Evolutionary conservation across 176 grass and related monocot species (phyloP).

Genomic region (Musa itinerans): DNA sequence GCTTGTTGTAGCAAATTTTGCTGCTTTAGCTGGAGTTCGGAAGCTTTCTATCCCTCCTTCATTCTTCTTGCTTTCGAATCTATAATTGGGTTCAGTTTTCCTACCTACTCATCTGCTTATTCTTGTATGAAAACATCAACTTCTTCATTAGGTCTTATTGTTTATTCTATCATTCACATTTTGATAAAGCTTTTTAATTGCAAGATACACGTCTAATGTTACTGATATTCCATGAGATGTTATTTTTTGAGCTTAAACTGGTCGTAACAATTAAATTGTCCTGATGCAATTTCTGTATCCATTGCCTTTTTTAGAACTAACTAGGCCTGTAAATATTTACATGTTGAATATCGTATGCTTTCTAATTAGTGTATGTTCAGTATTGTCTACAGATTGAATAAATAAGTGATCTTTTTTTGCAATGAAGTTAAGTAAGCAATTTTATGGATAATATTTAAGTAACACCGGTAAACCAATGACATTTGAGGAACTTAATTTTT

Average conservation of each 20-base stretch:
- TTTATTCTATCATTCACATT: neutral
- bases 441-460: too few species aligned
- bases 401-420: too few species aligned
- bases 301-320: neutral
- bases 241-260: neutral
- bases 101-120: too few species aligned
- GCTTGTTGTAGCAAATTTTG: neutral
- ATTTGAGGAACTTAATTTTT: too few species aligned
- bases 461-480: too few species aligned
- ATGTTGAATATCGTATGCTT: neutral
- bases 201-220: too few species aligned
- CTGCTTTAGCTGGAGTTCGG: neutral
- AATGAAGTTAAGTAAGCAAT: too few species aligned
- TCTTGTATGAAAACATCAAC: too few species aligned
- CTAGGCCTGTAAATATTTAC: neutral
- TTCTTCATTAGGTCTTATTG: too few species aligned
- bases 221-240: neutral
- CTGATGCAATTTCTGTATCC: neutral
- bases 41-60: neutral
- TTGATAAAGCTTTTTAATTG: neutral
- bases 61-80: too few species aligned
- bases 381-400: neutral
- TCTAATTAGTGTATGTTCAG: neutral
- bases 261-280: neutral
- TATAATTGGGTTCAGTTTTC: too few species aligned